Conservation (phyloP, 2,329 filamentous ascomycete species). For the Samsoniella hepiali region DNA sequence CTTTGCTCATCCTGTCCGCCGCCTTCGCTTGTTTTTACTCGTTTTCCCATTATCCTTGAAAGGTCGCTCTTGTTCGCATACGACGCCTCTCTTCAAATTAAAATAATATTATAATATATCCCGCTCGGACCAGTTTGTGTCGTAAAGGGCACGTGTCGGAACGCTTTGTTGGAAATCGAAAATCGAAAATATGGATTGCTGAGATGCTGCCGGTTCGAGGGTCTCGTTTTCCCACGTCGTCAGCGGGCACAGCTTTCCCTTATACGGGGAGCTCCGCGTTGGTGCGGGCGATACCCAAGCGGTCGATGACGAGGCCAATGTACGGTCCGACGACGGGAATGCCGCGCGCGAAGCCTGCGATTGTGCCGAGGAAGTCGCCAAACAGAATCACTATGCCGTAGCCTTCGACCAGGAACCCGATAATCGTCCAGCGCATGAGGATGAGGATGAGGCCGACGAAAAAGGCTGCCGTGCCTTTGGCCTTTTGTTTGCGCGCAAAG, state of each 20-base stretch:
- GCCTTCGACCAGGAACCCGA: constrained; percentile 85
- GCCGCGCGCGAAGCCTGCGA: constrained; percentile 81
- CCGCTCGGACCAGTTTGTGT: neutral
- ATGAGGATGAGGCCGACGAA: constrained; percentile 80
- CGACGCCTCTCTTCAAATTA: neutral
- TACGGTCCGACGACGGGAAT: constrained; percentile 84
- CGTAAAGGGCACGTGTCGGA: neutral
- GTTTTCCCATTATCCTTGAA: neutral
- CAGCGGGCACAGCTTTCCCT: constrained; percentile 25
- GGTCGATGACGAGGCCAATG: constrained; percentile 71
- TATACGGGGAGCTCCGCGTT: constrained; percentile 77
- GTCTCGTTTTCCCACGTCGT: neutral
- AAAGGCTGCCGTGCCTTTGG: constrained; percentile 88
- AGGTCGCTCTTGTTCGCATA: neutral
- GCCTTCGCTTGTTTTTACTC: neutral
- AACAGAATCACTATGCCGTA: constrained; percentile 94
- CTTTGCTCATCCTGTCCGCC: neutral
- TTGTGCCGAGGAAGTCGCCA: constrained; percentile 92
- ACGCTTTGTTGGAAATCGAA: neutral
- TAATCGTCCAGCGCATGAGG: constrained; percentile 82
- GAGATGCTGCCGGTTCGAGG: neutral
- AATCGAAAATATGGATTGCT: neutral
- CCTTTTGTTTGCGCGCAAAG: constrained; percentile 91
- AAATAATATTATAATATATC: neutral
- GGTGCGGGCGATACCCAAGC: constrained; percentile 63